Evolutionary conservation across 1,139 yeast genomes (phyloP).

Genomic region (Yarrowia galli): DNA sequence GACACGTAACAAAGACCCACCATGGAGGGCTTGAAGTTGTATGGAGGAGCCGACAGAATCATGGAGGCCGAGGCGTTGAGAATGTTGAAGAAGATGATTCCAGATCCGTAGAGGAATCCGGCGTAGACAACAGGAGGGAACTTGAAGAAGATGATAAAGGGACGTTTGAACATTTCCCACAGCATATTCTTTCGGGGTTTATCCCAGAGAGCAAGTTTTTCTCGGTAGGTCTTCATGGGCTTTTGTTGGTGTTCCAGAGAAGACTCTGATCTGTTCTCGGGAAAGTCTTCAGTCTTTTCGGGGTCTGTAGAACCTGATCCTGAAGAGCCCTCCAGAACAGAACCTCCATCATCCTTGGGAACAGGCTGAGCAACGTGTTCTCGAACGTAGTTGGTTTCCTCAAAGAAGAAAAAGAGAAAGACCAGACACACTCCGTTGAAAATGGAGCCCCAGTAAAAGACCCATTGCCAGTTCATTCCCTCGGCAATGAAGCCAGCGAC

Average conservation of each 20-base stretch:
- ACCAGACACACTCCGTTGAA: constrained; percentile 65
- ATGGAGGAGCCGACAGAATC: constrained; percentile 61
- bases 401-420: constrained; percentile 65
- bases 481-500: constrained; percentile 76
- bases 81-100: constrained; percentile 63
- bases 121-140: constrained; percentile 70
- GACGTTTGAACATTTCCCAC: constrained; percentile 44
- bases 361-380: constrained; percentile 18
- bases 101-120: constrained; percentile 70
- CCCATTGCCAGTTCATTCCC: constrained; percentile 73
- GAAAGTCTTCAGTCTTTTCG: neutral
- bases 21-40: constrained; percentile 69
- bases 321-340: constrained; percentile 7
- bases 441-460: constrained; percentile 80
- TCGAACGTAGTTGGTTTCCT: constrained; percentile 77
- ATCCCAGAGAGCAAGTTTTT: constrained; percentile 51
- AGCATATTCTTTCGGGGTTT: constrained; percentile 42
- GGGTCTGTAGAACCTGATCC: neutral
- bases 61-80: constrained; percentile 67
- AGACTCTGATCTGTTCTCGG: neutral
- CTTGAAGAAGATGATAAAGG: constrained; percentile 45
- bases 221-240: constrained; percentile 46
- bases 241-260: constrained; percentile 14
- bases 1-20: constrained; percentile 84
- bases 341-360: neutral